These are phyloP conservation scores for Zanthoxylum bungeanum DNA, from an alignment of 345 rosid species.

Conservation along the genomic window DNA sequence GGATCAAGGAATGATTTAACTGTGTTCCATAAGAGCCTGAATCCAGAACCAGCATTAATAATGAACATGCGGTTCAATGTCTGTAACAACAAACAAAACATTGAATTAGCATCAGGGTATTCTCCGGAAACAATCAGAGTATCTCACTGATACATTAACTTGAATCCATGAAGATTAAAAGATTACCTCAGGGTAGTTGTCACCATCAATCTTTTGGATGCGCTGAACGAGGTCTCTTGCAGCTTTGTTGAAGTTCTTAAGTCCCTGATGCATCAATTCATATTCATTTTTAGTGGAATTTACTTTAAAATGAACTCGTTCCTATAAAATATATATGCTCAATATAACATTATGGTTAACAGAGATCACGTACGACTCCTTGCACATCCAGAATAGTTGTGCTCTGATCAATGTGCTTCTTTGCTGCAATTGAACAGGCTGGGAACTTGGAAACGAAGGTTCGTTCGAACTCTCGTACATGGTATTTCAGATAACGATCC, in stretches of 20 bases:
- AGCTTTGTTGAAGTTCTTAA: constrained; percentile 72
- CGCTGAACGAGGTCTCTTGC: constrained; percentile 77
- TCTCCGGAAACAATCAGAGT: background rate
- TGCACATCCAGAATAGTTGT: constrained; percentile 90
- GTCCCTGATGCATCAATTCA: constrained; percentile 52
- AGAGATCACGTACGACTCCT: constrained; percentile 71
- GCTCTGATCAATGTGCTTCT: constrained; percentile 80
- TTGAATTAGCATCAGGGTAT: constrained; percentile 16
- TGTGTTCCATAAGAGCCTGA: constrained; percentile 84
- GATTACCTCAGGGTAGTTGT: constrained; percentile 87
- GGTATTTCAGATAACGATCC: constrained; percentile 80
- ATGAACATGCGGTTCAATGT: constrained; percentile 92
- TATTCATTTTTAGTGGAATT: background rate
- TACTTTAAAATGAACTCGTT: background rate
- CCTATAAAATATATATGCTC: background rate
- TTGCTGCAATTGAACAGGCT: constrained; percentile 71
- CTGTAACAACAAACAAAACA: constrained; percentile 36
- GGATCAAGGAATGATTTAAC: constrained; percentile 82
- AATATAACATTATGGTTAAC: background rate
- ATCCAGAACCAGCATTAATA: constrained; percentile 92
- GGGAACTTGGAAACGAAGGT: constrained; percentile 73
- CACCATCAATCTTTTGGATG: constrained; percentile 76
- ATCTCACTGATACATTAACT: background rate
- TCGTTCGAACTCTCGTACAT: constrained; percentile 82
- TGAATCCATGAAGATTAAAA: background rate